Conservation (phyloP, 1,139 yeast genomes). For the Pichia norvegensis region DNA sequence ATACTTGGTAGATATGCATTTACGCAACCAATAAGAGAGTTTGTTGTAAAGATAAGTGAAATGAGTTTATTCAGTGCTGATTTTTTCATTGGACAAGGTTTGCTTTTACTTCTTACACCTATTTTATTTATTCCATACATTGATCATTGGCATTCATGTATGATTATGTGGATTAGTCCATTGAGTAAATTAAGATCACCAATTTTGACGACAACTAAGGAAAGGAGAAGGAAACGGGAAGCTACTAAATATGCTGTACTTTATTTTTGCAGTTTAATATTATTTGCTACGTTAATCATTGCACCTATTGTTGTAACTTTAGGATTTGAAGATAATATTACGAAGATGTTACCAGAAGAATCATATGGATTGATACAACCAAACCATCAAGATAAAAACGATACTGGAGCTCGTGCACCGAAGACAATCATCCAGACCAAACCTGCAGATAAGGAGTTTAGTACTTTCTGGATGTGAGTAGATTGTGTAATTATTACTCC, state of each 20-base stretch:
- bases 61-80: slow-evolving; percentile 64
- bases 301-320: slow-evolving; percentile 21
- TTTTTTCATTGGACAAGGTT: slow-evolving; percentile 57
- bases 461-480: slow-evolving; percentile 23
- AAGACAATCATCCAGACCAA: slow-evolving; percentile 16
- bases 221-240: slow-evolving; percentile 31
- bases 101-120: slow-evolving; percentile 57
- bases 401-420: slow-evolving; percentile 45
- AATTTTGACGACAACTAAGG: slow-evolving; percentile 33
- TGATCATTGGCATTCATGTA: slow-evolving; percentile 70
- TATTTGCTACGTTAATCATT: slow-evolving; percentile 19
- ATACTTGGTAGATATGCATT: slow-evolving; percentile 46
- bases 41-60: slow-evolving; percentile 59
- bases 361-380: slow-evolving; percentile 48
- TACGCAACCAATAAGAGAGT: slow-evolving; percentile 65
- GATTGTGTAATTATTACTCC: background rate
- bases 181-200: slow-evolving; percentile 41
- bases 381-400: slow-evolving; percentile 47
- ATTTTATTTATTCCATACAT: slow-evolving; percentile 58
- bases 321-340: slow-evolving; percentile 18
- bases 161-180: slow-evolving; percentile 78
- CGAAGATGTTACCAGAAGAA: slow-evolving; percentile 14
- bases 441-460: slow-evolving; percentile 19
- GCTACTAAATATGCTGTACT: slow-evolving; percentile 34
- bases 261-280: slow-evolving; percentile 33